Evolutionary conservation across 768 basidiomycete species (phyloP), one percentile per base, ranked within the genome.

Genomic region (Serendipita sp.): DNA sequence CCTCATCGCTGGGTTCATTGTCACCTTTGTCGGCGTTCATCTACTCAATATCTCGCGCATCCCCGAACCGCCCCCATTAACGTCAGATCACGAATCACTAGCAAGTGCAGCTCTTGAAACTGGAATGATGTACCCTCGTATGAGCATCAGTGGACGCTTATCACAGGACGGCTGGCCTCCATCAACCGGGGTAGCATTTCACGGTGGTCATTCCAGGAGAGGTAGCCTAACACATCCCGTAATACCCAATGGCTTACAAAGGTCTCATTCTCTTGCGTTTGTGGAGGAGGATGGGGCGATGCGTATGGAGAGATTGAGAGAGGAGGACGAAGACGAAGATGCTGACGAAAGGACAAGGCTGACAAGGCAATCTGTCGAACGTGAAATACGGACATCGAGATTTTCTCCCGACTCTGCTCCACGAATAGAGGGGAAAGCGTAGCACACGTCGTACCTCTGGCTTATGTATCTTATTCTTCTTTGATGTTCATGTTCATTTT

Each of bases 21-120:
- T 91, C 70, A 99, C 92, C 63, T 98, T 96, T 78, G 81, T 96
- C 67, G 96, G 96, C 41, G 96, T 99, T n/a, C 90, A 96, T 74
- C 81, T 96, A 45, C 83, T 96, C 70, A 90, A 92, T 74, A 72
- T 89, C 67, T 90, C 90, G 2, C 85, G 89, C 28, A 75, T 76
- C 63, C 75, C 69, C 4, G 65, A 66, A 10, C 58, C 60, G 30
- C 83, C 0, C 79, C 83, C 30, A 72, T 75, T 13, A 74, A 76
- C 3, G 75, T 77, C 63, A 75, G 75, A 30, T 70, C 74, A 48
- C 56, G 53, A 3, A 16, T 28, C 28, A 15, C 24, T 30, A 32
- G 28, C 30, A 8, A 73, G 73, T 37, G 75, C 80, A 11, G 72
- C 84, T 2, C 78, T 89, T 54, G 85, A 88, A 71, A 75, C 79